Evolutionary conservation across 2,329 filamentous ascomycete genomes (phyloP).

Genomic region (Zymoseptoria ardabiliae): DNA sequence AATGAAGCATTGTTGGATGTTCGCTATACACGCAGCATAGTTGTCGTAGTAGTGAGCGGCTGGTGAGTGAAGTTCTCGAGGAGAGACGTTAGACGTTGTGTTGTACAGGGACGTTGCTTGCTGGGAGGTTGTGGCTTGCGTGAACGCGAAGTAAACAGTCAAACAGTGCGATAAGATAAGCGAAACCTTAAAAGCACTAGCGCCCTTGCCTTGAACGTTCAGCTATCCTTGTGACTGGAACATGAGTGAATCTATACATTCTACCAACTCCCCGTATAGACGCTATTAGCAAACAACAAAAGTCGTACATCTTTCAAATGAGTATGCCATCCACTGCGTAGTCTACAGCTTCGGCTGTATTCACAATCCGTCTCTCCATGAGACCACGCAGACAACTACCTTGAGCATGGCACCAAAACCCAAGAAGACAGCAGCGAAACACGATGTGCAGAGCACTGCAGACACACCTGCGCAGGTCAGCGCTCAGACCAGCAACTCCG

Average conservation of each 20-base stretch:
- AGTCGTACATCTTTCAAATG: not conserved
- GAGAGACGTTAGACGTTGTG: not conserved
- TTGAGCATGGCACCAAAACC: constrained; percentile 41
- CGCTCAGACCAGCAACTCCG: constrained; percentile 60
- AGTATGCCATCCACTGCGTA: constrained; percentile 14
- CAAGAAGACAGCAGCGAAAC: constrained; percentile 19
- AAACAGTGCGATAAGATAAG: not conserved
- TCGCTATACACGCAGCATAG: not conserved
- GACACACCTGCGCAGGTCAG: constrained; percentile 5
- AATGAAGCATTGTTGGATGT: constrained; percentile 26
- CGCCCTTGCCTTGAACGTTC: not conserved
- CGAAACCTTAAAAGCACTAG: not conserved
- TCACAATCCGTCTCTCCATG: constrained; percentile 23
- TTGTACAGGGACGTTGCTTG: not conserved
- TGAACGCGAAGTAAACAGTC: not conserved
- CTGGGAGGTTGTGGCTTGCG: not conserved
- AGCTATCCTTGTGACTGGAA: not conserved
- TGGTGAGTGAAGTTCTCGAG: not conserved
- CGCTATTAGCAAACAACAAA: not conserved
- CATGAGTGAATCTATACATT: not conserved
- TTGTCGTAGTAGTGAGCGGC: not conserved
- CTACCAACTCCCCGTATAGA: not conserved
- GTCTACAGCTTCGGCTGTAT: constrained; percentile 42
- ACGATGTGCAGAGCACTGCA: constrained; percentile 20
- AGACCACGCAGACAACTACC: constrained; percentile 4